Evolutionary conservation across 345 rosid species (phyloP).

Genomic region (Aegle marmelos): DNA sequence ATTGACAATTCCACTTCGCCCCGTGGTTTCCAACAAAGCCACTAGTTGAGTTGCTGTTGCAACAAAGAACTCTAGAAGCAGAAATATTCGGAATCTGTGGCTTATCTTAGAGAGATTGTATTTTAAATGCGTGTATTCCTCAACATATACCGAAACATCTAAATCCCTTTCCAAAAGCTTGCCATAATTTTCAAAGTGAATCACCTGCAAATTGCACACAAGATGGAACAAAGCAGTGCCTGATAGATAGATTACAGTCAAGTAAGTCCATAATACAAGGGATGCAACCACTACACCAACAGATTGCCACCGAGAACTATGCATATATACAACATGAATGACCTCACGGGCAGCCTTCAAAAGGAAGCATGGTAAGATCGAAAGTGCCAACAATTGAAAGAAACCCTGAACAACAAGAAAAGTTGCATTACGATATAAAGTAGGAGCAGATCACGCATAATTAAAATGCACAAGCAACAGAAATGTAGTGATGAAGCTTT

Average conservation of each 20-base stretch:
- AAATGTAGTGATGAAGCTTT: too few relatives aligned
- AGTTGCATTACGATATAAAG: too few relatives aligned
- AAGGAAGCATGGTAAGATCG: conserved; percentile 30
- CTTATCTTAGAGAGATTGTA: conserved; percentile 37
- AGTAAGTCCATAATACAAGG: conserved; percentile 31
- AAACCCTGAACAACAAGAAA: conserved; percentile 25
- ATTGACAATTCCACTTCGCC: conserved; percentile 15
- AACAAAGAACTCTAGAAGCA: conserved; percentile 26
- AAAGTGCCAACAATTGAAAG: conserved; percentile 28
- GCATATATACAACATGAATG: conserved; percentile 6
- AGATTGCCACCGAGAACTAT: conserved; percentile 23
- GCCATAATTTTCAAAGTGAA: conserved; percentile 36
- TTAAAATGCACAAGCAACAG: too few relatives aligned
- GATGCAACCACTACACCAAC: conserved; percentile 12
- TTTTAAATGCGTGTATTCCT: conserved; percentile 29
- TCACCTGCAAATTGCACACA: conserved; percentile 33
- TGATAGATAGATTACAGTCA: conserved; percentile 20
- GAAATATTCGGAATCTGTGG: conserved; percentile 34
- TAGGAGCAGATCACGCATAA: background rate
- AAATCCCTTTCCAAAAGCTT: conserved; percentile 35
- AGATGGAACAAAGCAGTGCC: conserved; percentile 33
- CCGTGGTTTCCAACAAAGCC: conserved; percentile 33
- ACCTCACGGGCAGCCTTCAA: conserved; percentile 30
- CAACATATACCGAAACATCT: conserved; percentile 24
- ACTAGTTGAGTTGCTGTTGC: conserved; percentile 30